Base-by-base conservation (phyloP, 1,284 basidiomycete genomes). In the Acaromyces ingoldii region DNA sequence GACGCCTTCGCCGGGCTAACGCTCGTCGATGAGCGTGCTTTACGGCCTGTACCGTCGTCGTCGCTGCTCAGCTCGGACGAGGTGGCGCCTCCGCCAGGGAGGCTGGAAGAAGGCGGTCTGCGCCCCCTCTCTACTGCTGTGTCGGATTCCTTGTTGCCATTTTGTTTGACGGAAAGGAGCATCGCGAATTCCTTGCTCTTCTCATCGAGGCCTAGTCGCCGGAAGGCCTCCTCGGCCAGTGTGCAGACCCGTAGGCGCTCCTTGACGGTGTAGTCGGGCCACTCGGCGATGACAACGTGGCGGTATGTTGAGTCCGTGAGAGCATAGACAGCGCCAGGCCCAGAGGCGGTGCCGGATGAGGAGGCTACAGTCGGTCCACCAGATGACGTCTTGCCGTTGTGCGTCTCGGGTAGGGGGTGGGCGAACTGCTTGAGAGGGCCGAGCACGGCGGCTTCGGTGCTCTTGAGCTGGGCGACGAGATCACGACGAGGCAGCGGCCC, bases 401-500 rank as follows among this genome's bases (percentile, higher is more conserved):
- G 26, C 30, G 2, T 25, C 19, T 45, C 42, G 11, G 42, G 25
- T 15, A 31, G 19, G 17, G 28, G 21, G 13, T 33, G 5, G 13
- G 17, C 25, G 6, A 45, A 19, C 6, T 5, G 42, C 19, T 28
- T n/a, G 19, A 45, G 24, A n/a, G 34, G 15, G 25, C 17, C 34
- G 4, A 45, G 3, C 11, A 29, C 25, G 13, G 17, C 21, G 5
- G 42, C 17, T 28, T 45, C 42, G 2, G 42, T n/a, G 26, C 13
- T 11, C 19, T 45, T 28, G 19, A 22, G 13, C 42, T 45, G 21
- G 24, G 15, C 15, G 26, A 45, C 42, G 15, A 45, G 30, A 30
- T 45, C 28, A n/a, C 42, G 17, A n/a, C 42, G 17, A 21, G 42
- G 34, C 13, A 45, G 17, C 3, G 42, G 42, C 13, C 42, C 42